A percentile compares a stretch with the other conserved stretches of the same genome.
These are phyloP conservation scores for Suhomyces wounanorum DNA, from an alignment of 1,139 yeast species.

Conservation along the genomic window DNA sequence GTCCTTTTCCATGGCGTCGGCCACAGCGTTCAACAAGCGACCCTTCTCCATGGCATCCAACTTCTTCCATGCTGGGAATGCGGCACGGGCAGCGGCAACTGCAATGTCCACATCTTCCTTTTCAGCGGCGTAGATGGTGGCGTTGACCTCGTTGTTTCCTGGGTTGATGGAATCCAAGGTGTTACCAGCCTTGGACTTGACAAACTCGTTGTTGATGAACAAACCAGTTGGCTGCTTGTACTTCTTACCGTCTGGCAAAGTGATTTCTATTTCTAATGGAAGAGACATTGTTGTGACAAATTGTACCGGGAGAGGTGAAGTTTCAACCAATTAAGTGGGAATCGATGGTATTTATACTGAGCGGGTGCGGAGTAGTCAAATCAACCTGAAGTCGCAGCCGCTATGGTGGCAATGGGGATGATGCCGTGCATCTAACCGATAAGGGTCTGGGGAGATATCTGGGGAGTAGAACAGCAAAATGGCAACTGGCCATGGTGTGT, in stretches of 20 bases:
- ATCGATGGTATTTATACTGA: not conserved
- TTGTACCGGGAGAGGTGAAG: not conserved
- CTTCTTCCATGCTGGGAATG: slow-evolving; percentile 61
- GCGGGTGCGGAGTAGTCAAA: slow-evolving; percentile 1
- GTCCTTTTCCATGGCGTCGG: slow-evolving; percentile 59
- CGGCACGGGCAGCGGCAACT: slow-evolving; percentile 69
- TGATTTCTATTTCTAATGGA: slow-evolving; percentile 45
- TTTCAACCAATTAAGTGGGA: not conserved
- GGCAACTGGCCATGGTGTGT: too few species aligned
- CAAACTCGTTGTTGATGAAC: slow-evolving; percentile 81
- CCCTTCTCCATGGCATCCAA: slow-evolving; percentile 56
- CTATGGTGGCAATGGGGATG: not conserved
- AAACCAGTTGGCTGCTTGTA: slow-evolving; percentile 73
- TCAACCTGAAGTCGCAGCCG: not conserved
- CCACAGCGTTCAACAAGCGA: slow-evolving; percentile 54
- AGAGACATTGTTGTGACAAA: slow-evolving; percentile 26
- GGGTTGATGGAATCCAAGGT: slow-evolving; percentile 66
- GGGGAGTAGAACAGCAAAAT: too few species aligned
- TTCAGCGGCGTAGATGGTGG: slow-evolving; percentile 66
- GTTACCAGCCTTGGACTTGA: slow-evolving; percentile 60
- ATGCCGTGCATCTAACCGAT: not conserved
- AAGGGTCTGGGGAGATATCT: too few species aligned
- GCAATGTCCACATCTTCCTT: slow-evolving; percentile 74
- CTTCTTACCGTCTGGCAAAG: slow-evolving; percentile 56
- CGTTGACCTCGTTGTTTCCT: slow-evolving; percentile 66